A percentile compares a stretch with the other conserved stretches of the same genome.
Conservation (phyloP, 495 filamentous ascomycete species). For the Chaetomium tenue region DNA sequence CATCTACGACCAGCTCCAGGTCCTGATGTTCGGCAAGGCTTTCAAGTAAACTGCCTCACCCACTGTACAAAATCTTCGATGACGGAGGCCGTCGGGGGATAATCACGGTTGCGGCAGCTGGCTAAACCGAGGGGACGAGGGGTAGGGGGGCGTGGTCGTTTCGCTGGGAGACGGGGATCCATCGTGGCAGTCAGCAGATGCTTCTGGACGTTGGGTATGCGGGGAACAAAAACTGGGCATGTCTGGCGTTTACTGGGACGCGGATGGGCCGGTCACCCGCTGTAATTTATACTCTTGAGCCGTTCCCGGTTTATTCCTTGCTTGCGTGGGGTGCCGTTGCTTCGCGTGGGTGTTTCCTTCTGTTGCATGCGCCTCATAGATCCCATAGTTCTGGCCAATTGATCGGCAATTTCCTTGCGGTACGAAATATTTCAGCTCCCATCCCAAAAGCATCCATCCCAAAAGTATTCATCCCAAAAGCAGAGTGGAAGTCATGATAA, state of each 20-base stretch:
- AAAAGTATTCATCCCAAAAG: not conserved
- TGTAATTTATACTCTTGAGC: constrained; percentile 62
- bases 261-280: constrained; percentile 42
- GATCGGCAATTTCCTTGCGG: constrained; percentile 30
- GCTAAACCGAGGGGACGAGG: constrained; percentile 27
- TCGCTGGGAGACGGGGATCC: constrained; percentile 30
- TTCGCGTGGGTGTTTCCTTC: constrained; percentile 39
- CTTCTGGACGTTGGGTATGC: constrained; percentile 32
- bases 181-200: constrained; percentile 27
- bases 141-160: constrained; percentile 16
- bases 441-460: not conserved
- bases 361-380: constrained; percentile 49
- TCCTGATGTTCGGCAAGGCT: constrained; percentile 98
- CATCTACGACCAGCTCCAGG: constrained; percentile 99
- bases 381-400: constrained; percentile 35
- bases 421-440: not conserved
- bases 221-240: constrained; percentile 34
- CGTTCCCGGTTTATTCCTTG: constrained; percentile 57
- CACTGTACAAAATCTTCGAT: constrained; percentile 39
- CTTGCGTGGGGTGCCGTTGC: constrained; percentile 39
- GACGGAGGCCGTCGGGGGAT: constrained; percentile 35
- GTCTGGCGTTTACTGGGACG: constrained; percentile 38
- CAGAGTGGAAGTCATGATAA: not conserved
- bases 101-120: constrained; percentile 23
- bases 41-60: constrained; percentile 75